A percentile compares a stretch with the other conserved stretches of the same genome.
Conservation (phyloP, 257 asterid species). For the Petrea volubilis region DNA sequence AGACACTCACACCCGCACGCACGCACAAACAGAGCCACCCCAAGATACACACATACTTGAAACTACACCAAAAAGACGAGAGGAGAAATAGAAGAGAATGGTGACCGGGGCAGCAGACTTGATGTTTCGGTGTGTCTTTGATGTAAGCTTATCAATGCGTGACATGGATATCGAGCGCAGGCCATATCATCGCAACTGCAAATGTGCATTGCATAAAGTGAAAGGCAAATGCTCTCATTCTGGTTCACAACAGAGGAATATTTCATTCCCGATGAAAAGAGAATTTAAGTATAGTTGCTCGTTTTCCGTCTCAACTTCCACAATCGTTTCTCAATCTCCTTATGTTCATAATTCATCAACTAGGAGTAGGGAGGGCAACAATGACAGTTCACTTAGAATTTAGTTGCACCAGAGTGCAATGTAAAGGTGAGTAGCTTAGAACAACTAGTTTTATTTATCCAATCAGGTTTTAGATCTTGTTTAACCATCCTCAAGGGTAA, state of each 20-base stretch:
- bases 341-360: background rate
- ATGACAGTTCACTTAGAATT: too few species aligned
- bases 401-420: conserved; percentile 6
- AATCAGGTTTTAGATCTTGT: background rate
- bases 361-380: background rate
- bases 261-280: conserved; percentile 26
- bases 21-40: too few species aligned
- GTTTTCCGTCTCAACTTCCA: conserved; percentile 10
- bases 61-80: background rate
- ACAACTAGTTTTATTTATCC: background rate
- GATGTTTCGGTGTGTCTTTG: conserved; percentile 29
- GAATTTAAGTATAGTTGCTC: background rate
- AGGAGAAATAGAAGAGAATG: conserved; percentile 24
- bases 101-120: conserved; percentile 29
- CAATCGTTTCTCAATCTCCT: conserved; percentile 21
- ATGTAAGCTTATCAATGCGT: conserved; percentile 37
- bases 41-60: background rate
- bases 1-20: too few species aligned
- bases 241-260: background rate
- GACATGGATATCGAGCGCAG: conserved; percentile 27
- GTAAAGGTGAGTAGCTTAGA: background rate
- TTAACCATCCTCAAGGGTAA: background rate
- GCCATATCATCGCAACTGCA: too few species aligned
- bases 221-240: conserved; percentile 17
- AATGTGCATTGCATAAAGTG: conserved; percentile 22